Conservation (phyloP, 495 filamentous ascomycete genomes). For the Clavariopsis aquatica region DNA sequence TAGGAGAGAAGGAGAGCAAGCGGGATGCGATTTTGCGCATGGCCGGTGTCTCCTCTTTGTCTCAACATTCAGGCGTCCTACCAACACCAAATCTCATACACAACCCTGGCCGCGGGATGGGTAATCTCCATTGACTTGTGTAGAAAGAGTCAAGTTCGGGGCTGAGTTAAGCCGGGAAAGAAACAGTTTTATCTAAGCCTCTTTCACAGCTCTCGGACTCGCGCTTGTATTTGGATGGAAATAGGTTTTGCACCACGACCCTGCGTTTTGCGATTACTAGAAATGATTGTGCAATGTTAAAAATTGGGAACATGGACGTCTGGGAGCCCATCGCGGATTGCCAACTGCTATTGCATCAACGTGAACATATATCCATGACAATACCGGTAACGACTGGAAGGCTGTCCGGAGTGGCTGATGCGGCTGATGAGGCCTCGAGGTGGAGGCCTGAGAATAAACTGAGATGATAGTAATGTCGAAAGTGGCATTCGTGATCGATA, state of each 20-base stretch:
- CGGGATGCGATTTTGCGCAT: not conserved
- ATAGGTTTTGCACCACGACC: not conserved
- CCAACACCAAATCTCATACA: not conserved
- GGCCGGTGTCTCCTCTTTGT: not conserved
- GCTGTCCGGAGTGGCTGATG: too few relatives aligned
- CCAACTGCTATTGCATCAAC: too few relatives aligned
- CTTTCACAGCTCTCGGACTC: not conserved
- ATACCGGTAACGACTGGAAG: too few relatives aligned
- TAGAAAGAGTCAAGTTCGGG: not conserved
- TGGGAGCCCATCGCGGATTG: too few relatives aligned
- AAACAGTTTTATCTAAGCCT: not conserved
- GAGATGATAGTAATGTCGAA: too few relatives aligned
- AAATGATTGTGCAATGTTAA: not conserved
- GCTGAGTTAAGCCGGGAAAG: not conserved
- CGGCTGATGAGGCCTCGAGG: too few relatives aligned
- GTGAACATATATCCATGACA: too few relatives aligned
- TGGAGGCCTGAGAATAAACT: too few relatives aligned
- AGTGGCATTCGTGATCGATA: not conserved
- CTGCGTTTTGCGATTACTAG: not conserved
- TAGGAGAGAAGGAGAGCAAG: not conserved
- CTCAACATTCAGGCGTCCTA: not conserved
- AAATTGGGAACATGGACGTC: too few relatives aligned
- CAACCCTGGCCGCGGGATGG: not conserved
- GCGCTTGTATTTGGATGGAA: not conserved
- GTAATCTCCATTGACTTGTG: not conserved